Conservation (phyloP, 2,329 filamentous ascomycete genomes). For the Trichoderma sp. region DNA sequence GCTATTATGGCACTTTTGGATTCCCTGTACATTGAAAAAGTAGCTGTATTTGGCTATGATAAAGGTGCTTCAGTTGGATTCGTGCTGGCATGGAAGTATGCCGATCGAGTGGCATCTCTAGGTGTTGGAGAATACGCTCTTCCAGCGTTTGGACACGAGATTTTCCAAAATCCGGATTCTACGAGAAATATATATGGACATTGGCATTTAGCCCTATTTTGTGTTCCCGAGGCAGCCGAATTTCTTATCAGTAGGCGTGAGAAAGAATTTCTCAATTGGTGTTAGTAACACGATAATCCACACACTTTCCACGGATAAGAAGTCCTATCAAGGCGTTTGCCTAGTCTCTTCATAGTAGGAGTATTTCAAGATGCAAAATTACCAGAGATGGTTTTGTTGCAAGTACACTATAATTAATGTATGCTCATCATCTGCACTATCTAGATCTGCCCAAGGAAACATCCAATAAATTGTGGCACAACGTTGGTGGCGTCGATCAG, state of each 20-base stretch:
- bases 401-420: too few species aligned
- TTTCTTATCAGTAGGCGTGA: slow-evolving; percentile 44
- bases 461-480: too few species aligned
- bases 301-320: too few species aligned
- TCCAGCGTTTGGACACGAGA: slow-evolving; percentile 42
- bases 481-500: neutral
- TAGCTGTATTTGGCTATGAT: slow-evolving; percentile 45
- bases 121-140: slow-evolving; percentile 40
- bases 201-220: slow-evolving; percentile 45
- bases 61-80: slow-evolving; percentile 43
- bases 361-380: too few species aligned
- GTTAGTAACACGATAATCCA: slow-evolving; percentile 47
- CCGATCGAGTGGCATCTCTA: slow-evolving; percentile 34
- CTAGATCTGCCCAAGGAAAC: too few species aligned
- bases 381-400: too few species aligned
- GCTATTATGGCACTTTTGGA: slow-evolving; percentile 40
- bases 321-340: too few species aligned
- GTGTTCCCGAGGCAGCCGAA: slow-evolving; percentile 44
- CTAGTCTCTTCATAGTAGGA: too few species aligned
- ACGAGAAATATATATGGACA: slow-evolving; percentile 41
- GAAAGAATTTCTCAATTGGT: slow-evolving; percentile 43
- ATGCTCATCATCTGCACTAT: too few species aligned
- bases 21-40: slow-evolving; percentile 40
- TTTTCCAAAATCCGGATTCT: slow-evolving; percentile 29
- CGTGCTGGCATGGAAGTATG: slow-evolving; percentile 39